These are phyloP conservation scores for Mucor circinelloides DNA, from an alignment of 371 early-diverging fungal species.

Conservation along the genomic window DNA sequence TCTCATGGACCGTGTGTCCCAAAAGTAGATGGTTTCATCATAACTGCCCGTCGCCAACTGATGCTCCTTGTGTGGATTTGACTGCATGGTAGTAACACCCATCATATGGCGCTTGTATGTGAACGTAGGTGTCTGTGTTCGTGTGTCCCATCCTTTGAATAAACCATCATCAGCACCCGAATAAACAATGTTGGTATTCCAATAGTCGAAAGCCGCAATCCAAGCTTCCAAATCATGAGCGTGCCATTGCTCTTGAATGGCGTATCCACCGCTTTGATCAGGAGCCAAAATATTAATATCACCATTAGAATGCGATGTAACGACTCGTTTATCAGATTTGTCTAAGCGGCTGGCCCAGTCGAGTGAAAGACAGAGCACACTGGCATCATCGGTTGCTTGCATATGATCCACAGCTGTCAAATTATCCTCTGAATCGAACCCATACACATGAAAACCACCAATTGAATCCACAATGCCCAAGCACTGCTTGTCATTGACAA, in stretches of 20 bases:
- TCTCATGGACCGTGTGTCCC: conserved; percentile 87
- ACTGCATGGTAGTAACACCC: conserved; percentile 90
- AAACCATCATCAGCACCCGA: conserved; percentile 81
- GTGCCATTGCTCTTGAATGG: conserved; percentile 55
- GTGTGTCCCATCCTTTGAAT: conserved; percentile 87
- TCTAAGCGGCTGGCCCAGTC: conserved; percentile 84
- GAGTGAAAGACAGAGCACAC: conserved; percentile 79
- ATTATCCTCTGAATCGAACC: conserved; percentile 35
- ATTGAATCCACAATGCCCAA: conserved; percentile 68
- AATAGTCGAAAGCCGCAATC: conserved; percentile 86
- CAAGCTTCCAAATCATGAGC: conserved; percentile 94
- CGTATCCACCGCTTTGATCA: conserved; percentile 35
- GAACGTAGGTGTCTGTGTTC: conserved; percentile 39
- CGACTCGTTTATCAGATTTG: conserved; percentile 33
- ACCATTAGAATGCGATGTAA: conserved; percentile 75
- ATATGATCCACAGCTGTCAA: conserved; percentile 36
- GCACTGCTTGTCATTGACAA: conserved; percentile 42
- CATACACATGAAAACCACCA: conserved; percentile 59
- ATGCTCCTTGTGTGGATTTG: conserved; percentile 72
- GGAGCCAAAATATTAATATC: conserved; percentile 50
- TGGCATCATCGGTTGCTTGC: conserved; percentile 47
- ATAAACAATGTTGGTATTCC: conserved; percentile 67
- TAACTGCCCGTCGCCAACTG: conserved; percentile 86
- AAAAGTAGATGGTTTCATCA: conserved; percentile 83
- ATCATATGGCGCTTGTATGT: conserved; percentile 59